Percentiles rank a stretch among this genome's conserved stretches.
These are phyloP conservation scores for Schizochytrium sp. DNA, from an alignment of 108 stramenopile genomes.

Conservation along the genomic window DNA sequence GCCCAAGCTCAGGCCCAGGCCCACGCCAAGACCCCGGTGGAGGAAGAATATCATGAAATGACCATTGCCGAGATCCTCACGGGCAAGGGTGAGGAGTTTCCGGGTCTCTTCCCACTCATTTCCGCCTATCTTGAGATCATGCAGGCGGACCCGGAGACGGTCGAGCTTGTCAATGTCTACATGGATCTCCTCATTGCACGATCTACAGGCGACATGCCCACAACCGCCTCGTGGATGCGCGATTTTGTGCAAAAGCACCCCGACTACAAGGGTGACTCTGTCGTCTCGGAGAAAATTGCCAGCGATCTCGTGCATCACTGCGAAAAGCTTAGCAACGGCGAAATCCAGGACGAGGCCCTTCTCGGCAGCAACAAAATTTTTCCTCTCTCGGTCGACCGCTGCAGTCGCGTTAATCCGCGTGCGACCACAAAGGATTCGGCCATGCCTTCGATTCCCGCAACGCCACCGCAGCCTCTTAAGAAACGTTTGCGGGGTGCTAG, in stretches of 20 bases:
- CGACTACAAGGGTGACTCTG: conserved; percentile 81
- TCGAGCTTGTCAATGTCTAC: conserved; percentile 62
- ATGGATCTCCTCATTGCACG: conserved; percentile 72
- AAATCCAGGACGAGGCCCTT: neutral
- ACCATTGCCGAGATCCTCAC: conserved; percentile 90
- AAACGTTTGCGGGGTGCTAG: neutral
- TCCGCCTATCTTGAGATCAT: conserved; percentile 94
- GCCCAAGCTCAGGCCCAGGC: conserved; percentile 35
- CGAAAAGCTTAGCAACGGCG: neutral
- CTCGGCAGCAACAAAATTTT: neutral
- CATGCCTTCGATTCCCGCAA: neutral
- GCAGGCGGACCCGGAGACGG: conserved; percentile 66
- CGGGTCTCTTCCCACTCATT: conserved; percentile 87
- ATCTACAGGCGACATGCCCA: conserved; percentile 79
- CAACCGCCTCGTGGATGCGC: conserved; percentile 89
- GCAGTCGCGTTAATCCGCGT: neutral
- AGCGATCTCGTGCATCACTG: conserved; percentile 34
- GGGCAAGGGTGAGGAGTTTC: conserved; percentile 90
- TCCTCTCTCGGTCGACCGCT: neutral
- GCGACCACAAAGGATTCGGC: neutral
- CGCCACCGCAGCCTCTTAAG: neutral
- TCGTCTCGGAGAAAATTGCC: conserved; percentile 79
- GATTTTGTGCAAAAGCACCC: conserved; percentile 78
- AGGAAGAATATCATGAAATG: conserved; percentile 88
- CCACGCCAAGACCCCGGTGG: conserved; percentile 62